A percentile compares a stretch with the other conserved stretches of the same genome.
These are phyloP conservation scores for Exidia glandulosa DNA, from an alignment of 768 basidiomycete species.

Conservation along the genomic window DNA sequence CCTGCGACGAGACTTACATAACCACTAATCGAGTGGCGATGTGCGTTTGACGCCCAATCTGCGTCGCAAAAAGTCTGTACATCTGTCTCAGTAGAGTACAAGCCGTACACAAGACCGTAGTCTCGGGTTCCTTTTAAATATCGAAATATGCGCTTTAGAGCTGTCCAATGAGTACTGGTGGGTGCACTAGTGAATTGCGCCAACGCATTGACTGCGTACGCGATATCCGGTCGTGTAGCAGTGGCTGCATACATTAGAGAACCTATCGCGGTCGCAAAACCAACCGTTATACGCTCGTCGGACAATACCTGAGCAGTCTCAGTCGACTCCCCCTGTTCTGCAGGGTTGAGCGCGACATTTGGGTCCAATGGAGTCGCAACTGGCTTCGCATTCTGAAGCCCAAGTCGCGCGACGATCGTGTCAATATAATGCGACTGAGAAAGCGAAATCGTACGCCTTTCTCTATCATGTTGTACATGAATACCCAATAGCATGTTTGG, in stretches of 20 bases:
- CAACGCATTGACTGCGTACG: conserved; percentile 16
- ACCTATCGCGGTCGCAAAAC: conserved; percentile 8
- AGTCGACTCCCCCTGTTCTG: too few relatives aligned
- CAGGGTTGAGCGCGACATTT: background rate
- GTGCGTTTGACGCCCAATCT: conserved; percentile 18
- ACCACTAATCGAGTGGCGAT: conserved; percentile 20
- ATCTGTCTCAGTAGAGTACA: background rate
- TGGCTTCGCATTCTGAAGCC: background rate
- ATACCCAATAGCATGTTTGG: conserved; percentile 8
- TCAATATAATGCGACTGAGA: conserved; percentile 3
- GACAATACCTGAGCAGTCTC: too few relatives aligned
- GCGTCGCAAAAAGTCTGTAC: conserved; percentile 20
- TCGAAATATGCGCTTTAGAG: conserved; percentile 14
- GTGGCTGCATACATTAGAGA: conserved; percentile 22
- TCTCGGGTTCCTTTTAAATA: conserved; percentile 19
- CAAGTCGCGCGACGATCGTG: background rate
- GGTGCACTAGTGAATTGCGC: conserved; percentile 14
- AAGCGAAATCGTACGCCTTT: background rate
- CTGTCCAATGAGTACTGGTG: conserved; percentile 14
- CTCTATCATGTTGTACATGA: conserved; percentile 2
- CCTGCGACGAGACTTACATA: conserved; percentile 22
- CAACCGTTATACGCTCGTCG: too few relatives aligned
- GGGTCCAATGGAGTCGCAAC: conserved; percentile 6
- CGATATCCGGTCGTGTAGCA: conserved; percentile 23
- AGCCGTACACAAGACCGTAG: conserved; percentile 4